Evolutionary conservation across 148 eudicot species (phyloP).

Genomic region (Agrostemma githago): DNA sequence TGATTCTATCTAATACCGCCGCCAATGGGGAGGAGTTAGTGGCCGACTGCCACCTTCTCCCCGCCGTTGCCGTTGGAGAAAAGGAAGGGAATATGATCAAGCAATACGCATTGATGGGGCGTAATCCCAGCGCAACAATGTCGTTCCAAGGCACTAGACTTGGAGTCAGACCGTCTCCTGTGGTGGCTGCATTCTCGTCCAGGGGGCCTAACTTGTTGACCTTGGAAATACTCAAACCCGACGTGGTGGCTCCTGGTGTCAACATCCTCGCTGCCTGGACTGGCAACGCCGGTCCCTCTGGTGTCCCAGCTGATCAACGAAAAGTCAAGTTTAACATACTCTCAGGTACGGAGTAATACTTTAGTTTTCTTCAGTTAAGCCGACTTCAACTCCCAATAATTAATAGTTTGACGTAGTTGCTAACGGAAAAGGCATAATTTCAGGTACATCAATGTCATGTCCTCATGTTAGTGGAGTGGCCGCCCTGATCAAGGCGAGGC

Average conservation of each 20-base stretch:
- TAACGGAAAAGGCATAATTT: constrained; percentile 37
- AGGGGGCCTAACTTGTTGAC: constrained; percentile 82
- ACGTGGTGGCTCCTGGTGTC: constrained; percentile 85
- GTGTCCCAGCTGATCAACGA: constrained; percentile 49
- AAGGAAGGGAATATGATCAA: constrained; percentile 54
- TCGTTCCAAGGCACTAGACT: constrained; percentile 60
- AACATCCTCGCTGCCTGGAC: constrained; percentile 95
- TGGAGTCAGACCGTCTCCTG: constrained; percentile 64
- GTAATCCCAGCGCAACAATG: constrained; percentile 50
- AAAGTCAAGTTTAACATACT: constrained; percentile 66
- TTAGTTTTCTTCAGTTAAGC: not conserved
- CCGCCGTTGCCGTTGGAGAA: constrained; percentile 73
- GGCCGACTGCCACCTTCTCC: constrained; percentile 86
- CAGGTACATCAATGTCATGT: constrained; percentile 96
- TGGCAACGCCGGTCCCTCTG: constrained; percentile 57
- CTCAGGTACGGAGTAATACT: constrained; percentile 44
- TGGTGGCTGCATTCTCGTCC: constrained; percentile 87
- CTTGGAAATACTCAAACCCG: constrained; percentile 71
- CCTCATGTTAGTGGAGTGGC: constrained; percentile 97
- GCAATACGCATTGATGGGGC: constrained; percentile 41
- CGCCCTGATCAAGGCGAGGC: constrained; percentile 70
- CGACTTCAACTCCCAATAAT: not conserved
- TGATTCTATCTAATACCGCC: constrained; percentile 74
- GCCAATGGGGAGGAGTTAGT: constrained; percentile 88
- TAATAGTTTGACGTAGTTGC: not conserved